Base-by-base conservation (phyloP, 2,329 filamentous ascomycete species). In the Geosmithia putterillii region DNA sequence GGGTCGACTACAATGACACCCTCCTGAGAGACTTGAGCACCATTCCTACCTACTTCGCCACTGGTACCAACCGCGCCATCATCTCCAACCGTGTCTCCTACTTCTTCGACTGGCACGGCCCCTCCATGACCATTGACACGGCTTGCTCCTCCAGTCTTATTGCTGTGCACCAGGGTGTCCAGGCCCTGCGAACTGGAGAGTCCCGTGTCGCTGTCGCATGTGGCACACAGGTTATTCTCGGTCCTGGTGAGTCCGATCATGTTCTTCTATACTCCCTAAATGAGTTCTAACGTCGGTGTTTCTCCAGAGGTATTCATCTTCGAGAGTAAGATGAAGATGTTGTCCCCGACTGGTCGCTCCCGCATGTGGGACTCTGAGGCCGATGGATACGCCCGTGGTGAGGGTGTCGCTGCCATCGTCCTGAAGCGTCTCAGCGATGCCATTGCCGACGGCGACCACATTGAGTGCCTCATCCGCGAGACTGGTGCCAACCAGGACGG, bases 371-470 rank as follows among this genome's bases (percentile, higher is more conserved):
- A 70, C 47, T 48, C 51, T 6, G 50, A 50, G n/a, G 38, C 36
- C 7, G 17, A 34, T 21, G 80, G 79, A 0, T 83, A 79, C 50
- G 76, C 70, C 0, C 69, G 78, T 10, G 79, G 75, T 8, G 78
- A 82, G 49, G 77, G 76, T 5, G 67, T 70, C 19, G 73, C 63
- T 7, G 63, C 71, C 41, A 50, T 82, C 3, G 53, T 80, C 9
- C 53, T 82, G 14, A 81, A 81, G 57, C 67, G 65, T 1, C 61
- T 81, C 0, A 64, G 67, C 28, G 64, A 73, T 46, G 77, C 77
- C 2, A 53, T 77, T 19, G 58, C 54, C 37, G 74, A 76, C 46
- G 71, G 71, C 19, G 75, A 81, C 51, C 62, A 66, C 2, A 71
- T 76, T 44, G 60, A 66, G 35, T 69, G 68, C 10, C 59, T 14